Evolutionary conservation across 2,329 filamentous ascomycete species (phyloP).

Genomic region (Coniella vitis): DNA sequence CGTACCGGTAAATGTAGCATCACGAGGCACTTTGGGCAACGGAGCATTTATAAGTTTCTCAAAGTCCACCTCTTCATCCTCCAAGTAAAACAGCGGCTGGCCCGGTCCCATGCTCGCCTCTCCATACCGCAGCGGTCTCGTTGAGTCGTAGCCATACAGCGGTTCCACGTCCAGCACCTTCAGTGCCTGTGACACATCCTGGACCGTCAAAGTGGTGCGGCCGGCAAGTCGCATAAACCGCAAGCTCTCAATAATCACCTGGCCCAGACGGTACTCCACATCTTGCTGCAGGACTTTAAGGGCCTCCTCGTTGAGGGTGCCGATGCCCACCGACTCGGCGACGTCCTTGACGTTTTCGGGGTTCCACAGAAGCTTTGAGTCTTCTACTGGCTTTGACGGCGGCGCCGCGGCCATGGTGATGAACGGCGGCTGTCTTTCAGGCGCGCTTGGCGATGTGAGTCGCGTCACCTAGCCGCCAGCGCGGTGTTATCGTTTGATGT

Average conservation of each 20-base stretch:
- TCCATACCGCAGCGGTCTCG: constrained; percentile 79
- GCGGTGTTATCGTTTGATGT: not conserved
- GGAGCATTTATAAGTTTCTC: constrained; percentile 98
- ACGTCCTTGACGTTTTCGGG: constrained; percentile 93
- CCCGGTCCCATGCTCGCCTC: constrained; percentile 90
- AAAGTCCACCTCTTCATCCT: constrained; percentile 97
- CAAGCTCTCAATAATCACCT: constrained; percentile 87
- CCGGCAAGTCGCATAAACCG: constrained; percentile 93
- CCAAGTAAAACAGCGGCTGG: constrained; percentile 92
- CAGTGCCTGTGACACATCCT: constrained; percentile 82
- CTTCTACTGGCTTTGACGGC: constrained; percentile 21
- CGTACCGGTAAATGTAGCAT: constrained; percentile 88
- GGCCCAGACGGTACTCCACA: constrained; percentile 88
- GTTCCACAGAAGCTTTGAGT: constrained; percentile 74
- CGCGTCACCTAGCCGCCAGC: not conserved
- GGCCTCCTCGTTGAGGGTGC: constrained; percentile 74
- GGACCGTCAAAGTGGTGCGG: constrained; percentile 79
- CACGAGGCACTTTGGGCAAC: constrained; percentile 86
- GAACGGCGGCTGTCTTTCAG: too few relatives aligned
- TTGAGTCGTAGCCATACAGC: constrained; percentile 92
- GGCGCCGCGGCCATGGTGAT: constrained; percentile 15
- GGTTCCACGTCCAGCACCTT: constrained; percentile 87
- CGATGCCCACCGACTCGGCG: constrained; percentile 89
- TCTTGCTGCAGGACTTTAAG: constrained; percentile 84
- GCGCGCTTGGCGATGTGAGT: not conserved